These are phyloP conservation scores for Candida labiduridarum DNA, from an alignment of 1,139 yeast species.

Conservation along the genomic window DNA sequence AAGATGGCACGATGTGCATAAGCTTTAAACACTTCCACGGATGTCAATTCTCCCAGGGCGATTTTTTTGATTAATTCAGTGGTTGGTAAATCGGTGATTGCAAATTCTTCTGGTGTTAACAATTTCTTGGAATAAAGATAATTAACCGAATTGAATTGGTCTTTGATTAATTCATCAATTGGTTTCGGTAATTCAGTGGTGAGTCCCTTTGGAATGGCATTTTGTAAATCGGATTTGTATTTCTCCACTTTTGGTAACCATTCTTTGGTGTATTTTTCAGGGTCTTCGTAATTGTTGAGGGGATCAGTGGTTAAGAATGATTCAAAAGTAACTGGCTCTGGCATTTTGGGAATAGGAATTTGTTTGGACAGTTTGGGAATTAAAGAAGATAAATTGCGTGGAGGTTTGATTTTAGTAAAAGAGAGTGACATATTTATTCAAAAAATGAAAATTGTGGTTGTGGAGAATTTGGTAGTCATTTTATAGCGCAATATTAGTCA, in stretches of 20 bases:
- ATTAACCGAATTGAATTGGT: conserved; percentile 49
- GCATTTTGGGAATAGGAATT: no score
- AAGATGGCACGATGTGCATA: conserved; percentile 52
- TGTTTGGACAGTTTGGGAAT: no score
- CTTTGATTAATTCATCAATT: conserved; percentile 38
- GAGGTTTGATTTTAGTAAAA: no score
- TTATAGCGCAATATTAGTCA: no score
- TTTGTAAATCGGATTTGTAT: conserved; percentile 46
- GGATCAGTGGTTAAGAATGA: conserved; percentile 36
- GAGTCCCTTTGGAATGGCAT: conserved; percentile 44
- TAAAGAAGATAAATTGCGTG: no score
- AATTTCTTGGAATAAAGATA: conserved; percentile 26
- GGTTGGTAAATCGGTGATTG: conserved; percentile 50
- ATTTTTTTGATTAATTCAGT: conserved; percentile 37
- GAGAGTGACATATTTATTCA: no score
- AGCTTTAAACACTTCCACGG: conserved; percentile 51
- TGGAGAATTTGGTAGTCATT: no score
- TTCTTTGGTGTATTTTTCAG: conserved; percentile 30
- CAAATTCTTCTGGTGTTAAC: conserved; percentile 46
- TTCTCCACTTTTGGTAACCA: conserved; percentile 55
- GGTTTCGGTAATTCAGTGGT: conserved; percentile 44
- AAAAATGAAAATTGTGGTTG: no score
- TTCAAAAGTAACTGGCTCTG: conserved; percentile 8
- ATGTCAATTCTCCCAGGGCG: conserved; percentile 32
- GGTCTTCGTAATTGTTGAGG: conserved; percentile 39